These are phyloP conservation scores for Fusarium siculi DNA, from an alignment of 2,329 filamentous ascomycete genomes.

Conservation along the genomic window DNA sequence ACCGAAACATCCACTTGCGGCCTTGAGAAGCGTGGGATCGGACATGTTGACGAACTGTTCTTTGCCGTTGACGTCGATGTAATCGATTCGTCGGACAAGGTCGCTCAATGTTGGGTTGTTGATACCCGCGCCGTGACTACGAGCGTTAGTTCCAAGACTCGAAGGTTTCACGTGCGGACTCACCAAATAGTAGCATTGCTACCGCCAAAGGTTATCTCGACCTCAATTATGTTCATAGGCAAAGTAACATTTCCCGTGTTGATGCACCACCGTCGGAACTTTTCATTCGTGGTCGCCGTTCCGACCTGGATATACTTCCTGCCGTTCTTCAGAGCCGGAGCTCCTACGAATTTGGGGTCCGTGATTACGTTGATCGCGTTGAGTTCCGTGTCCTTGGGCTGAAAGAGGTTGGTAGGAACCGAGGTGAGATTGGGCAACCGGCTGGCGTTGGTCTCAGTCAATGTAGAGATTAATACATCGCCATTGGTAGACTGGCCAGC, in stretches of 20 bases:
- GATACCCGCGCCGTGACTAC: not conserved
- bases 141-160: accelerated
- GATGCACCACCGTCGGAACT: not conserved
- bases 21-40: not conserved
- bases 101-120: not conserved
- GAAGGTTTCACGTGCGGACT: accelerated
- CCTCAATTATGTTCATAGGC: not conserved
- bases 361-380: not conserved
- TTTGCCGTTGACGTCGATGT: not conserved
- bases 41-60: not conserved
- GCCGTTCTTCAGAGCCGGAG: not conserved
- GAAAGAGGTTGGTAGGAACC: not conserved
- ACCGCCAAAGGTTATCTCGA: not conserved
- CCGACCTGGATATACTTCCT: not conserved
- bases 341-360: not conserved
- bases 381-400: not conserved
- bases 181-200: not conserved
- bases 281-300: not conserved
- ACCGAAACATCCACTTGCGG: not conserved
- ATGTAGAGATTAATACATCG: not conserved
- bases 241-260: not conserved
- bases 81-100: not conserved
- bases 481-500: not conserved
- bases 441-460: not conserved
- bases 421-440: not conserved